These are phyloP conservation scores for Odonthalia washingtoniensis DNA, from an alignment of 31 red algal genomes.

Conservation along the genomic window DNA sequence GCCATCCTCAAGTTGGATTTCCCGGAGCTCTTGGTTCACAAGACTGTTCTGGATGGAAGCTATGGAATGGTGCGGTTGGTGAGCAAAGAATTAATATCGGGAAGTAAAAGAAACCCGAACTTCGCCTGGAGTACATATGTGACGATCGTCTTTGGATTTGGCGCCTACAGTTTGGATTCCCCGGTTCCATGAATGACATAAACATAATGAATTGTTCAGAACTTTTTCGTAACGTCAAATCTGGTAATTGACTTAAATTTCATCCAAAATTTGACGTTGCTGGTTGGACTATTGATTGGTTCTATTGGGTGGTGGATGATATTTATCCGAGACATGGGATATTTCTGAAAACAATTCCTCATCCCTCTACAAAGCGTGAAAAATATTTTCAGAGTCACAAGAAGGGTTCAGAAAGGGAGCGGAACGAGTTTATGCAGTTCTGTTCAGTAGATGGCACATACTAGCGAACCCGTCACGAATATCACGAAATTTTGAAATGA, in stretches of 20 bases:
- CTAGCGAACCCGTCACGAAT: neutral
- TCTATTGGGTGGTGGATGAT: neutral
- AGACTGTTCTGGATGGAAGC: conserved; percentile 22
- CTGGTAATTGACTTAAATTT: neutral
- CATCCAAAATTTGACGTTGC: neutral
- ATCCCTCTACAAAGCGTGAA: neutral
- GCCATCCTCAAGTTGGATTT: conserved; percentile 4
- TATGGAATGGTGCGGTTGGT: neutral
- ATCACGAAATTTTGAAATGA: neutral
- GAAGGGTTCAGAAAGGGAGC: conserved; percentile 1
- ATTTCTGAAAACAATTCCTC: conserved; percentile 9
- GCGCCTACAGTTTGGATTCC: too few species aligned
- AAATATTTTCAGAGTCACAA: conserved; percentile 9
- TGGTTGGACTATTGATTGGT: conserved; percentile 12
- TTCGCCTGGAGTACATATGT: neutral
- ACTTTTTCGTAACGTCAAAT: neutral
- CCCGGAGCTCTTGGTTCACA: neutral
- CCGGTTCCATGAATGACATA: too few species aligned
- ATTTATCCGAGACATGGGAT: conserved; percentile 1
- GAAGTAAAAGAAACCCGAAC: neutral
- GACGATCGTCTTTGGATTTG: too few species aligned
- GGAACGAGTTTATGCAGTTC: conserved; percentile 26
- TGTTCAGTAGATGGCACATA: conserved; percentile 28
- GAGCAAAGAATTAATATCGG: neutral
- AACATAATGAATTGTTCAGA: neutral